These are phyloP conservation scores for Acacia pycnantha DNA, from an alignment of 331 rosid species.

Conservation along the genomic window DNA sequence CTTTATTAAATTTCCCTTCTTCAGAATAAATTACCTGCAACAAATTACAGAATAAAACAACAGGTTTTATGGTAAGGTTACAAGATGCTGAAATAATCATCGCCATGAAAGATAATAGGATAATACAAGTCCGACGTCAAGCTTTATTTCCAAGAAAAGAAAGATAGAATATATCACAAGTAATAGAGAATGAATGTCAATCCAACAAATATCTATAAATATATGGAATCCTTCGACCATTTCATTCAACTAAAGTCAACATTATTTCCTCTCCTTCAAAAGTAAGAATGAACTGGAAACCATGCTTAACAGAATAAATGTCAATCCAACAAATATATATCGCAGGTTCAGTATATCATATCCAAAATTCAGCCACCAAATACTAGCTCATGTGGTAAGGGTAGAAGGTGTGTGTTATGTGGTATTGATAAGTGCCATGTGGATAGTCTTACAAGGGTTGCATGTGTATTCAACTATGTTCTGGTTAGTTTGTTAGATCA, in stretches of 20 bases:
- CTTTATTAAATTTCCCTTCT: slow-evolving; percentile 92
- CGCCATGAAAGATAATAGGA: background rate
- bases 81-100: slow-evolving; percentile 5
- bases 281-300: background rate
- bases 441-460: too few relatives aligned
- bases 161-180: background rate
- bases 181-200: background rate
- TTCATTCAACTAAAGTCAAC: background rate
- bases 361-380: slow-evolving; percentile 44
- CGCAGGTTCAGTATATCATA: slow-evolving; percentile 37
- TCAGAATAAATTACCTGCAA: slow-evolving; percentile 94
- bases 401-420: background rate
- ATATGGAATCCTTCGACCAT: background rate
- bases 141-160: slow-evolving; percentile 3
- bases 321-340: background rate
- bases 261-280: background rate
- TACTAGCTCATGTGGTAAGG: background rate
- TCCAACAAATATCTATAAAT: background rate
- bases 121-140: slow-evolving; percentile 9
- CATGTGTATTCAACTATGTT: too few relatives aligned
- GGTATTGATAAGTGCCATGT: too few relatives aligned
- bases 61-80: background rate
- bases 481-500: too few relatives aligned
- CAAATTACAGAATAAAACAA: background rate
- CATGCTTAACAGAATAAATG: background rate